These are phyloP conservation scores for Bertia moriformis DNA, from an alignment of 2,329 filamentous ascomycete species.

Conservation along the genomic window DNA sequence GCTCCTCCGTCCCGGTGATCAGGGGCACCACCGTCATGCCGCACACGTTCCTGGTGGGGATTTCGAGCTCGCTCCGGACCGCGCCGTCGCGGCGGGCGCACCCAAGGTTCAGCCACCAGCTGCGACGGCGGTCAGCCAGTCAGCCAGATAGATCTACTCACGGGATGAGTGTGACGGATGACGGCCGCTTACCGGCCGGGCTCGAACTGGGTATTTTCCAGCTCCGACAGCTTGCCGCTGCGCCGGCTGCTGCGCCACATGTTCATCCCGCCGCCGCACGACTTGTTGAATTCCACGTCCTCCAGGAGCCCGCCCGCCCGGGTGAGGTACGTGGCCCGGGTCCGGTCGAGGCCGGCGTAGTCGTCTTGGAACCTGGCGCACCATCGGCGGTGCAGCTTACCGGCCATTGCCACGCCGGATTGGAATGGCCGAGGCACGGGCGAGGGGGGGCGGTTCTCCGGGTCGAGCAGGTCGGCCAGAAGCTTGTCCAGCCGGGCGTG, in stretches of 20 bases:
- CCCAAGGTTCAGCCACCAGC: too few relatives aligned
- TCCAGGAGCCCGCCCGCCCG: slow-evolving; percentile 21
- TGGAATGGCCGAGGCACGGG: slow-evolving; percentile 14
- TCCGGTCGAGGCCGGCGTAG: slow-evolving; percentile 29
- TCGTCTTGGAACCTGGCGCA: slow-evolving; percentile 24
- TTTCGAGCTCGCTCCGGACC: too few relatives aligned
- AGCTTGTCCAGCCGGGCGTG: slow-evolving; percentile 19
- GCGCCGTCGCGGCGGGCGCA: too few relatives aligned
- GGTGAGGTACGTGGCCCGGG: slow-evolving; percentile 19
- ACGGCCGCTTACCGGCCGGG: too few relatives aligned
- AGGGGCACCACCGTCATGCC: too few relatives aligned
- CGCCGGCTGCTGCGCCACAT: slow-evolving; percentile 22
- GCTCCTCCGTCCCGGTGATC: too few relatives aligned
- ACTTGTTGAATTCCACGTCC: slow-evolving; percentile 22
- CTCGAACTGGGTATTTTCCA: slow-evolving; percentile 25
- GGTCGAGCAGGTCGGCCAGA: slow-evolving; percentile 21
- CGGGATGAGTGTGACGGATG: too few relatives aligned
- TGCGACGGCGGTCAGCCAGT: too few relatives aligned
- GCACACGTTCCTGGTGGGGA: too few relatives aligned
- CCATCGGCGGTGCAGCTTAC: slow-evolving; percentile 26
- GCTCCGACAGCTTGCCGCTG: slow-evolving; percentile 18
- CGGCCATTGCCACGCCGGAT: slow-evolving; percentile 18
- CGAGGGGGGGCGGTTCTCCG: slow-evolving; percentile 10
- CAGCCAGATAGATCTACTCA: too few relatives aligned
- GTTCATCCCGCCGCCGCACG: slow-evolving; percentile 12